Percentiles rank a stretch among this genome's conserved stretches.
Evolutionary conservation across 2,329 filamentous ascomycete species (phyloP).

Genomic region (Neonectria neomacrospora): DNA sequence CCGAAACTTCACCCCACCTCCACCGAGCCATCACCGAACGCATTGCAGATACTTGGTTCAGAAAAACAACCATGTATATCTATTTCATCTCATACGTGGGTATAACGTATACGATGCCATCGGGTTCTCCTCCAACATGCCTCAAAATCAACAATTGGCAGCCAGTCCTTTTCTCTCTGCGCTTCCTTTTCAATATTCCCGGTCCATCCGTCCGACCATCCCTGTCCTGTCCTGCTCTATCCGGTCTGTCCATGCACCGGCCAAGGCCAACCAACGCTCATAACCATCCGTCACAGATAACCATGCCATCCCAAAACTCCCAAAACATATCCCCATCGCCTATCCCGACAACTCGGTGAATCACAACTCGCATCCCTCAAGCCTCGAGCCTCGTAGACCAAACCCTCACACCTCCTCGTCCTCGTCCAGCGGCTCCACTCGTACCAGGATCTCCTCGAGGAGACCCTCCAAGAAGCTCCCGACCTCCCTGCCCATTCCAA

Average conservation of each 20-base stretch:
- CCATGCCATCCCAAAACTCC: constrained; percentile 26
- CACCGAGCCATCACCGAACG: neutral
- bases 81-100: neutral
- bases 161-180: neutral
- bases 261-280: constrained; percentile 16
- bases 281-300: constrained; percentile 17
- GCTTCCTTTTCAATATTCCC: constrained; percentile 1
- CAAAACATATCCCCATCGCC: constrained; percentile 15
- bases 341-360: constrained; percentile 18
- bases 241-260: constrained; percentile 4
- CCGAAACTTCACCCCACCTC: neutral
- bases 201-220: constrained; percentile 17
- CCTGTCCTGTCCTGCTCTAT: constrained; percentile 12
- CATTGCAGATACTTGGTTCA: neutral
- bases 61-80: neutral
- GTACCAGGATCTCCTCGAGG: constrained; percentile 90
- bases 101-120: neutral
- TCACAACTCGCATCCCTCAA: constrained; percentile 5
- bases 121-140: neutral
- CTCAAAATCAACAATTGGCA: neutral
- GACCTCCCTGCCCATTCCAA: constrained; percentile 94
- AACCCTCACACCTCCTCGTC: constrained; percentile 57
- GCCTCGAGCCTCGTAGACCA: constrained; percentile 15
- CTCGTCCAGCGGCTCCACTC: constrained; percentile 89
- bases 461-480: constrained; percentile 90